Conservation (phyloP, 805 yeast species). For the Kluyveromyces starmeri region DNA sequence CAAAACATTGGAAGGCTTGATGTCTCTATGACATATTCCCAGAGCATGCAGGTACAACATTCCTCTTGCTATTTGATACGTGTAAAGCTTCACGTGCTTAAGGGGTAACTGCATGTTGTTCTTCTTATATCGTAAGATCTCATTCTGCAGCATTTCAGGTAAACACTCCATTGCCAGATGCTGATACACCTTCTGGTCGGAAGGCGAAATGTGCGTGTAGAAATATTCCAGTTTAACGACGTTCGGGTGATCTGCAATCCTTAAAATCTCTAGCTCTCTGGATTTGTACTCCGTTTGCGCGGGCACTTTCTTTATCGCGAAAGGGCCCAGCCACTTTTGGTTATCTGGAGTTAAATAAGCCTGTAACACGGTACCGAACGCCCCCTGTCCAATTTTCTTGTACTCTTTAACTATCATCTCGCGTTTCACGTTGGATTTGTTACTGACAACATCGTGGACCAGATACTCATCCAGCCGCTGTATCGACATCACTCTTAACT, state of each 20-base stretch:
- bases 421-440: conserved; percentile 40
- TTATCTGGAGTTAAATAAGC: conserved; percentile 44
- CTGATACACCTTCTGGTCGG: conserved; percentile 61
- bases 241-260: conserved; percentile 73
- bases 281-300: conserved; percentile 83
- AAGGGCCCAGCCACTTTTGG: conserved; percentile 63
- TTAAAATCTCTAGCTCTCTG: conserved; percentile 67
- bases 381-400: conserved; percentile 76
- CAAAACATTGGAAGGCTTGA: conserved; percentile 73
- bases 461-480: conserved; percentile 33
- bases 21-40: conserved; percentile 77
- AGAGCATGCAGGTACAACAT: conserved; percentile 75
- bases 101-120: conserved; percentile 56
- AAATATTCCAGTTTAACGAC: conserved; percentile 61
- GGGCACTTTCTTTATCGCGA: conserved; percentile 76
- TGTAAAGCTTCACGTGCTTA: conserved; percentile 66
- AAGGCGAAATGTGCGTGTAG: conserved; percentile 56
- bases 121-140: conserved; percentile 59
- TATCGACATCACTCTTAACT: conserved; percentile 5
- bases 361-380: conserved; percentile 77
- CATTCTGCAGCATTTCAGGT: conserved; percentile 71
- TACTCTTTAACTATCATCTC: conserved; percentile 66
- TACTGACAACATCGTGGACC: conserved; percentile 56
- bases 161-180: conserved; percentile 82
- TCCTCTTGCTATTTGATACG: conserved; percentile 74